Evolutionary conservation across 2,329 filamentous ascomycete species (phyloP), one percentile per base, ranked within the genome.

Genomic region (Teratosphaeria destructans): DNA sequence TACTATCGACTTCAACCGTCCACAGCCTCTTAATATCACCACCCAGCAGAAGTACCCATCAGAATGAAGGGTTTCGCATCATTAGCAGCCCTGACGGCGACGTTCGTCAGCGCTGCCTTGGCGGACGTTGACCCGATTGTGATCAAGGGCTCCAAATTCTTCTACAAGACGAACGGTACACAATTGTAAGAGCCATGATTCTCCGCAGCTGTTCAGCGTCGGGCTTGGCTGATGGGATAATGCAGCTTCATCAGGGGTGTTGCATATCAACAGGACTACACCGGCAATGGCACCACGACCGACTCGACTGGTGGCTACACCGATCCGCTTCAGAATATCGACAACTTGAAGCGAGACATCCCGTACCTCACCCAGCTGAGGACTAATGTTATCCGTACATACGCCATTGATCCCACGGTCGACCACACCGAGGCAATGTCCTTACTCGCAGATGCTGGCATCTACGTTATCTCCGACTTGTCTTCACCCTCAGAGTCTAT

Each of bases 351-450:
- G 74, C 89, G 93, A 68, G 94, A 99, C 73, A 83, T 99, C 55
- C 90, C 90, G 54, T 84, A 89, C 68, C 81, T 99, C 66, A 74
- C 82, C 72, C 79, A 90, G 74, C 83, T 96, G 62, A 81, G 85
- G 64, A 96, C 91, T 76, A 99, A 99, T 79, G 85, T 86, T 68
- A 93, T 99, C 75, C 93, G 94, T 75, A 92, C 94, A 59, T 99
- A 99, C 75, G 91, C 93, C 68, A 85, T 97, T 70, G 84, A 97
- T 78, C 89, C 93, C 27, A 83, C 80, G 16, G 75, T 81, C 66
- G 81, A 95, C 77, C 94, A 99, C 79, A 80, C 82, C 58, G 81
- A 80, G 57, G 97, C 94, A 79, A 96, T 99, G 92, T 79, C 82
- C 66, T 74, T 90, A 65, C 83, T 99, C 56, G 82, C 88, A 60